Percentiles rank a stretch among this genome's conserved stretches.
phyloP scores from a whole-genome alignment of 441 rosid genomes.

The Euphorbia neoarborescens region DNA sequence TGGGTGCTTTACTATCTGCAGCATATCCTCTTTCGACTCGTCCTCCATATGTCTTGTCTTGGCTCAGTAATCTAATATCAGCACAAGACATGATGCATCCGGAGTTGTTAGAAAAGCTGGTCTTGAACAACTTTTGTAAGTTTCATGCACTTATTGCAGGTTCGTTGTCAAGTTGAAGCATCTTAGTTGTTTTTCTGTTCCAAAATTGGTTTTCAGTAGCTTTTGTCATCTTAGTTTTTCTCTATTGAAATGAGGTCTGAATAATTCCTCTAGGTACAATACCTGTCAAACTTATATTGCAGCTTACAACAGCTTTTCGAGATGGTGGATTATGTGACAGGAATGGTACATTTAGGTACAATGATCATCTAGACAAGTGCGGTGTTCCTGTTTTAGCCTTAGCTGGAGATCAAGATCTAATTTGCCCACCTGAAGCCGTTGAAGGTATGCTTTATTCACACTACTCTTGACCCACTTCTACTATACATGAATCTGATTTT shows the following conservation, averaged over 20 bases:
- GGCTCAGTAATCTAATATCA: constrained; percentile 80
- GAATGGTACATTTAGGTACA: constrained; percentile 55
- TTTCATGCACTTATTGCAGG: not conserved
- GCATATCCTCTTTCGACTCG: constrained; percentile 79
- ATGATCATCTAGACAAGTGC: constrained; percentile 47
- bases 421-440: constrained; percentile 83
- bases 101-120: constrained; percentile 74
- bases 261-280: constrained; percentile 52
- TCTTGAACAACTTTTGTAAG: constrained; percentile 92
- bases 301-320: constrained; percentile 72
- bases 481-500: constrained; percentile 11
- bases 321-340: constrained; percentile 67
- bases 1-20: constrained; percentile 73
- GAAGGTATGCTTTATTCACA: constrained; percentile 34
- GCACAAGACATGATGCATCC: constrained; percentile 98
- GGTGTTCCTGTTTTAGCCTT: constrained; percentile 66
- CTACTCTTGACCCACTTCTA: not conserved
- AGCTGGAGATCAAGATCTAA: constrained; percentile 77
- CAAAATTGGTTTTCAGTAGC: not conserved
- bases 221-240: not conserved
- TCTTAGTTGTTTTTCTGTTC: constrained; percentile 1
- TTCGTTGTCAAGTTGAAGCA: constrained; percentile 1
- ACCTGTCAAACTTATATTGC: constrained; percentile 73
- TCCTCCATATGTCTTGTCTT: constrained; percentile 71
- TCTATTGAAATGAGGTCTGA: constrained; percentile 3